Evolutionary conservation across 371 early-diverging fungal species (phyloP).

Genomic region (Gilbertella persicaria): DNA sequence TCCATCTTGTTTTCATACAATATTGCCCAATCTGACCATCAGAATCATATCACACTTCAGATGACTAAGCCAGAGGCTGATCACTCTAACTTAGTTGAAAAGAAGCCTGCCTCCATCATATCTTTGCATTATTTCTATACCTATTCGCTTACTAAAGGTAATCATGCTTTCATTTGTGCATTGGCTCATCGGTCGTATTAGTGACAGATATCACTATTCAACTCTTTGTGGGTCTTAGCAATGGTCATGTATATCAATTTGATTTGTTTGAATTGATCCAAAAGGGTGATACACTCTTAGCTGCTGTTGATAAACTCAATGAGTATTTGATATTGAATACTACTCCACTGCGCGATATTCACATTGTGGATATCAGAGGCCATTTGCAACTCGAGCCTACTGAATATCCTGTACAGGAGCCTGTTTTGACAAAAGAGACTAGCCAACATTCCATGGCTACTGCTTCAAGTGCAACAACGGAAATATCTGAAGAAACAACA

Average conservation of each 20-base stretch:
- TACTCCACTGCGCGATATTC: conserved; percentile 17
- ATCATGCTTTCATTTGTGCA: no score
- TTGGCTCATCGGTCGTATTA: no score
- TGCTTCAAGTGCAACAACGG: background rate
- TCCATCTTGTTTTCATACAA: conserved; percentile 17
- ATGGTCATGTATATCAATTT: conserved; percentile 39
- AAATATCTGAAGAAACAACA: conserved; percentile 1
- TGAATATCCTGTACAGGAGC: no score
- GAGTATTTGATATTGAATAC: conserved; percentile 7
- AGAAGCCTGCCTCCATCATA: conserved; percentile 12
- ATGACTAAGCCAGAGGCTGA: conserved; percentile 17
- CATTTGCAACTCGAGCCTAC: conserved; percentile 10
- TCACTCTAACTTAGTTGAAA: conserved; percentile 5
- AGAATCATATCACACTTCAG: conserved; percentile 5
- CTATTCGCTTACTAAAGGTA: conserved; percentile 27
- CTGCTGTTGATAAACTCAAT: conserved; percentile 6
- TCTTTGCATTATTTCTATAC: conserved; percentile 23
- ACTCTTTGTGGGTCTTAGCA: conserved; percentile 31
- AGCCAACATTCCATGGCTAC: conserved; percentile 6
- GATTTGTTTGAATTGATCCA: conserved; percentile 14
- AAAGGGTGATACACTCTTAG: background rate
- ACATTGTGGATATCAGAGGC: conserved; percentile 29
- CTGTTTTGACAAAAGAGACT: background rate
- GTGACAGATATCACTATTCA: conserved; percentile 18
- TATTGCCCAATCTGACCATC: conserved; percentile 12